Evolutionary conservation across 306 rosid species (phyloP).

Genomic region (Hylodesmum podocarpum): DNA sequence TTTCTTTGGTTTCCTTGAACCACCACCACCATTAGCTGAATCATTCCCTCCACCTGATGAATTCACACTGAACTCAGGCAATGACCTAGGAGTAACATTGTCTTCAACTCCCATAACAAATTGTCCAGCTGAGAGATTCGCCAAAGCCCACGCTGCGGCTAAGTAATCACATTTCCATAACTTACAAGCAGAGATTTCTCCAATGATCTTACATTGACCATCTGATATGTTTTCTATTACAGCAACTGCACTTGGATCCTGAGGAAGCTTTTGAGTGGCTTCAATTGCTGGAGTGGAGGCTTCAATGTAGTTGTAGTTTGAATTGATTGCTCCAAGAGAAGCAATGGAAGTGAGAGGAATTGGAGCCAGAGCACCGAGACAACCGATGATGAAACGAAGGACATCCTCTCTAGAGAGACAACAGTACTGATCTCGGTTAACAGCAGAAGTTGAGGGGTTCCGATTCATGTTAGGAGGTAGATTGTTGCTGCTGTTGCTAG

Average conservation of each 20-base stretch:
- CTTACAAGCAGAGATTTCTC: conserved; percentile 89
- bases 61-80: conserved; percentile 40
- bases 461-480: conserved; percentile 47
- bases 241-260: conserved; percentile 78
- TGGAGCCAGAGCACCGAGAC: conserved; percentile 97
- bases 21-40: conserved; percentile 45
- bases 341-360: conserved; percentile 88
- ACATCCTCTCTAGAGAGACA: conserved; percentile 96
- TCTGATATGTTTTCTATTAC: conserved; percentile 60
- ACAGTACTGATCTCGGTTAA: conserved; percentile 63
- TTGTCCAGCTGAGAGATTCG: conserved; percentile 88
- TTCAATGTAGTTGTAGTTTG: conserved; percentile 66
- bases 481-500: conserved; percentile 59
- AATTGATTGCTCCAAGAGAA: conserved; percentile 69
- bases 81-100: conserved; percentile 49
- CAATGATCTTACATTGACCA: conserved; percentile 66
- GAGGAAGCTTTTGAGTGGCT: conserved; percentile 57
- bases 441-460: conserved; percentile 55
- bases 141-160: conserved; percentile 91
- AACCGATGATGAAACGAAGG: conserved; percentile 91
- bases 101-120: conserved; percentile 99
- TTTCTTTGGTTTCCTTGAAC: conserved; percentile 48
- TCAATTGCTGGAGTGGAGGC: conserved; percentile 72
- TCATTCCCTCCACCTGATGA: conserved; percentile 38
- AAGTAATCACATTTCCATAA: conserved; percentile 95